These are phyloP conservation scores for Populus deltoides DNA, from an alignment of 345 rosid species.

Conservation along the genomic window DNA sequence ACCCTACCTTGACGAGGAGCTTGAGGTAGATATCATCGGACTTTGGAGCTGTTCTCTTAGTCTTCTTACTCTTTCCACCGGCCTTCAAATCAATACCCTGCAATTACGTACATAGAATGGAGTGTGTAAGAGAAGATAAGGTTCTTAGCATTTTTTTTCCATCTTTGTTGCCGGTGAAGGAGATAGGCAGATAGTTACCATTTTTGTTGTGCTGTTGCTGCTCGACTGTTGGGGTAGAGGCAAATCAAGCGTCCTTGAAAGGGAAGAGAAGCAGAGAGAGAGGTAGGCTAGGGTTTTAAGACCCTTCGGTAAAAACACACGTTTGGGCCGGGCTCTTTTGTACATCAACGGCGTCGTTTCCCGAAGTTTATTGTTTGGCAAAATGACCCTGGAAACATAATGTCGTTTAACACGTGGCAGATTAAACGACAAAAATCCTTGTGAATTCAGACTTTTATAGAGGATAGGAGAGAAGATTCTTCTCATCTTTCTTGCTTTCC, in stretches of 20 bases:
- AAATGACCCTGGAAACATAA: too few species aligned
- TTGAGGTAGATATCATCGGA: slow-evolving; percentile 95
- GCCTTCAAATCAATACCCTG: slow-evolving; percentile 98
- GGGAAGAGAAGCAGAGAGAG: not conserved
- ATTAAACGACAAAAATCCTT: not conserved
- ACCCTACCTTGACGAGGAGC: slow-evolving; percentile 79
- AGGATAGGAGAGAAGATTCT: too few species aligned
- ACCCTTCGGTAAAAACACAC: not conserved
- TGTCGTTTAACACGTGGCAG: not conserved
- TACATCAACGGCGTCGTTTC: not conserved
- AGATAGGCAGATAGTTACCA: not conserved
- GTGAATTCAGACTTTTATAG: too few species aligned
- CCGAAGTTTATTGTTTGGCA: not conserved
- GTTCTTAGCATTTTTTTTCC: not conserved
- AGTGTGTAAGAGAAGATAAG: not conserved
- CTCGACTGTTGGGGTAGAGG: not conserved
- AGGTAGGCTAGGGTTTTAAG: slow-evolving; percentile 20
- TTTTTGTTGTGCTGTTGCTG: not conserved
- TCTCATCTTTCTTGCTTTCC: too few species aligned
- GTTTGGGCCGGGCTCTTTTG: not conserved
- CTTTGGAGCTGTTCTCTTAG: slow-evolving; percentile 84
- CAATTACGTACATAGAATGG: not conserved
- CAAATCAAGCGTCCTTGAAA: slow-evolving; percentile 2
- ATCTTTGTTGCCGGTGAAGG: not conserved
- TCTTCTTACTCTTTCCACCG: slow-evolving; percentile 97